Evolutionary conservation across 371 early-diverging fungal genomes (phyloP).

Genomic region (Rhizopus arrhizus): DNA sequence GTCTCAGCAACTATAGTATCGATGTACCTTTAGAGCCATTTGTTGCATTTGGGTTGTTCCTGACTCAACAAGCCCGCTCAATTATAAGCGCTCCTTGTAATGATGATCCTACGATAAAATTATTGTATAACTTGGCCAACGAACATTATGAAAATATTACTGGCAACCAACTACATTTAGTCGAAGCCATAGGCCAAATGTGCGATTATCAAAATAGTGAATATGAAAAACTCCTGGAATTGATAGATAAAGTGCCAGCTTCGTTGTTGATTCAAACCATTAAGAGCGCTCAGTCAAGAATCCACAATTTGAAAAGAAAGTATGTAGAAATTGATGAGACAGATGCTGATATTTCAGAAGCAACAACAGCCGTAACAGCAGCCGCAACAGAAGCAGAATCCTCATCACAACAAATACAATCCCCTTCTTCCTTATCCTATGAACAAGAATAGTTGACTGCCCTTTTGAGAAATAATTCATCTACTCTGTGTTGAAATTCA

Average conservation of each 20-base stretch:
- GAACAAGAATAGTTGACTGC: conserved; percentile 7
- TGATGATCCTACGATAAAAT: conserved; percentile 11
- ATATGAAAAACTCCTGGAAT: conserved; percentile 3
- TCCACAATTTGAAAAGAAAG: conserved; percentile 6
- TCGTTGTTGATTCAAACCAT: conserved; percentile 11
- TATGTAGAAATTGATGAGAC: conserved; percentile 11
- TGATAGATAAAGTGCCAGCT: conserved; percentile 11
- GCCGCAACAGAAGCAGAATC: conserved; percentile 7
- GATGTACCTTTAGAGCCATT: conserved; percentile 14
- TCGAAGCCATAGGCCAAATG: conserved; percentile 16
- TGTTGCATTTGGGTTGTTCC: conserved; percentile 12
- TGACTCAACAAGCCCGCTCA: conserved; percentile 12
- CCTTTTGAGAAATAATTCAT: conserved; percentile 4
- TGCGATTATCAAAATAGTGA: conserved; percentile 9
- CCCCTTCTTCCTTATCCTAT: conserved; percentile 12
- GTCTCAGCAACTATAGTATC: conserved; percentile 7
- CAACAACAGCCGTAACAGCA: conserved; percentile 9
- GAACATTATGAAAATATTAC: conserved; percentile 16
- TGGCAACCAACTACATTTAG: conserved; percentile 14
- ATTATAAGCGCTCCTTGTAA: conserved; percentile 16
- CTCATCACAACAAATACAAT: conserved; percentile 12
- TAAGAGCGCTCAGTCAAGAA: conserved; percentile 11
- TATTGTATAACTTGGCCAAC: conserved; percentile 18
- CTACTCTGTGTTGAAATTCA: too few species aligned
- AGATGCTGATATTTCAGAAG: conserved; percentile 6